Evolutionary conservation across 164 flowering plant genomes (phyloP), one percentile per base, ranked within the genome.

Genomic region (Piper longum): DNA sequence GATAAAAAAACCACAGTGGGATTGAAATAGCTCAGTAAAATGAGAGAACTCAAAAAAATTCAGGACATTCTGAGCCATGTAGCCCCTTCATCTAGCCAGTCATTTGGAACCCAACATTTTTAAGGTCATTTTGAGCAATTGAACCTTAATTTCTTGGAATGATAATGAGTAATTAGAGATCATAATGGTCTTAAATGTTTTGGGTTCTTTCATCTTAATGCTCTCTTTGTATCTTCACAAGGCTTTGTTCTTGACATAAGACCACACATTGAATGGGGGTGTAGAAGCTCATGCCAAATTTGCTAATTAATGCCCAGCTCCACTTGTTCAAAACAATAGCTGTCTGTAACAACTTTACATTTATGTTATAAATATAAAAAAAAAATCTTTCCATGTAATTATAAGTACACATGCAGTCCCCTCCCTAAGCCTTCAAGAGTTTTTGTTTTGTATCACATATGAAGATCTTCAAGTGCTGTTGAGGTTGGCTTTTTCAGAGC

Each of bases 181-280:
- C 36, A 26, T 26, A 26, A 26, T 26, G 36, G 36, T 26, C 36
- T 26, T 1, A 26, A 26, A 26, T 26, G 36, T 26, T 26, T 26
- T 26, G 36, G 36, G 36, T 2, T 26, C 36, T 26, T 26, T 26
- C 57, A 26, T 26, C 57, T 16, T 72, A 73, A 65, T 71, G 70
- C 69, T 72, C 64, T 72, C 79, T 70, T 75, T 73, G 73, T 66
- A 76, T 72, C 80, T 73, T 80, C 88, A 79, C 82, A 70, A 77
- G 85, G 76, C 74, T 72, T 63, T 65, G 18, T 64, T 74, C 72
- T 77, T 73, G 62, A 2, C 2, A 26, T 26, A 26, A 0, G 36
- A 26, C 71, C 67, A 64, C 64, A 62, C 59, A 61, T 67, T 64
- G 66, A 73, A 73, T 67, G 69, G 67, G n/a, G 77, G 74, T 75